Evolutionary conservation across 441 rosid genomes (phyloP), one percentile per base, ranked within the genome.

Genomic region (Populus hybrid): DNA sequence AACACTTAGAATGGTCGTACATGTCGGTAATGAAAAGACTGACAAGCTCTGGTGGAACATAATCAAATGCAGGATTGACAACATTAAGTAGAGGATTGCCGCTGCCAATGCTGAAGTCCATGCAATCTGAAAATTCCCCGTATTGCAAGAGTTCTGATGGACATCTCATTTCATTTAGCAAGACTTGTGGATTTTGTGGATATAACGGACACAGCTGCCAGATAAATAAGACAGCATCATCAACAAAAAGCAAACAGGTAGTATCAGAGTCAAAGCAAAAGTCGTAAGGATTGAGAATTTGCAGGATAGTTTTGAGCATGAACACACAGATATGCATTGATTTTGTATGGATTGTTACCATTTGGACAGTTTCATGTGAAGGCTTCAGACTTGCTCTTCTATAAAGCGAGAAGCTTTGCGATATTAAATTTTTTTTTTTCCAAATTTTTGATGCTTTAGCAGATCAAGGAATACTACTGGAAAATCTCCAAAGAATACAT

Each of bases 11-110:
- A 84, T 67, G 31, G 23, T 50, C 98, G 88, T 89, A 90, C 97
- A 87, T 90, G 77, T 89, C 98, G 69, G 97, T 93, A 59, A 92
- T 89, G 74, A 93, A 89, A 75, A 92, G 90, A 76, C 90, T 93
- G 76, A 92, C 94, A 82, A 91, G 96, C 86, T 86, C 88, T 53
- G 97, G 94, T 74, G 97, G 96, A 68, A 93, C 93, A 82, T 89
- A 93, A 78, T 91, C 96, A 77, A 90, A 93, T 24, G 90, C 84
- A 77, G 98, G 98, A 79, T 92, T 93, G 80, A 93, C 90, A 73
- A 93, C 93, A 81, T 90, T 91, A 84, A 93, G 86, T 66, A 86
- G 93, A 28, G 92, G 91, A 80, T 88, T 80, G 69, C 92, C 92
- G 0, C 75, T 78, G 68, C 89, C 91, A 72, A 73, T 77, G 64